Evolutionary conservation across 257 asterid genomes (phyloP).

Genomic region (Petunia secreta): DNA sequence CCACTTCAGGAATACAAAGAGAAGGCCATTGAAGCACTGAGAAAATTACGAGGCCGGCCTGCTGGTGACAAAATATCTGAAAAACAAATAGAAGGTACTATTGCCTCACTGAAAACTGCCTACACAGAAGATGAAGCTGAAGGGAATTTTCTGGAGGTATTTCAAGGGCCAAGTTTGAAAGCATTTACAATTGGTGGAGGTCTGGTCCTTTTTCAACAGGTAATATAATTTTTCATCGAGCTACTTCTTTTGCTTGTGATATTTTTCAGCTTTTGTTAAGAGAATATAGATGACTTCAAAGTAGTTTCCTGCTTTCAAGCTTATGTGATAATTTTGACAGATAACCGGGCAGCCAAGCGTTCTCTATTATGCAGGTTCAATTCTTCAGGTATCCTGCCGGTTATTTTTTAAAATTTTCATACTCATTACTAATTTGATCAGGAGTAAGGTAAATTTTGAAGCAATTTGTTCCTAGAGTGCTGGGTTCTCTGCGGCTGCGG

Average conservation of each 20-base stretch:
- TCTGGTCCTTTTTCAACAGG: slow-evolving; percentile 98
- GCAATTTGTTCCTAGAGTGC: slow-evolving; percentile 59
- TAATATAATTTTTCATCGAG: slow-evolving; percentile 32
- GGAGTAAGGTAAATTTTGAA: slow-evolving; percentile 19
- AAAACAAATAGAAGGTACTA: slow-evolving; percentile 79
- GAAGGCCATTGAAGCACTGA: slow-evolving; percentile 75
- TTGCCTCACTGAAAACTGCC: slow-evolving; percentile 71
- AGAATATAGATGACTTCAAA: neutral
- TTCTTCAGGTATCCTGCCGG: slow-evolving; percentile 73
- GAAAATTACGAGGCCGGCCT: slow-evolving; percentile 79
- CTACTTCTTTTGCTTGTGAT: slow-evolving; percentile 22
- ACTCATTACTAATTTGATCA: neutral
- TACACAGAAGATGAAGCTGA: slow-evolving; percentile 72
- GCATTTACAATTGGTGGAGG: slow-evolving; percentile 98
- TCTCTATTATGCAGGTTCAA: slow-evolving; percentile 91
- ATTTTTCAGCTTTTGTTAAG: slow-evolving; percentile 13
- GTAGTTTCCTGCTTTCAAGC: slow-evolving; percentile 14
- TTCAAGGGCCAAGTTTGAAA: slow-evolving; percentile 90
- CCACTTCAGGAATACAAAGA: slow-evolving; percentile 77
- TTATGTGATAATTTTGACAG: slow-evolving; percentile 44
- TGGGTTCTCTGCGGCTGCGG: slow-evolving; percentile 97
- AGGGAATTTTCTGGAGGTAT: slow-evolving; percentile 70
- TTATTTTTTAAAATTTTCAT: neutral
- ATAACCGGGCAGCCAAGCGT: slow-evolving; percentile 99
- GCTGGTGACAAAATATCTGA: slow-evolving; percentile 67